Conservation (phyloP, 139 green algal species). For the Coelastrella sp. region DNA sequence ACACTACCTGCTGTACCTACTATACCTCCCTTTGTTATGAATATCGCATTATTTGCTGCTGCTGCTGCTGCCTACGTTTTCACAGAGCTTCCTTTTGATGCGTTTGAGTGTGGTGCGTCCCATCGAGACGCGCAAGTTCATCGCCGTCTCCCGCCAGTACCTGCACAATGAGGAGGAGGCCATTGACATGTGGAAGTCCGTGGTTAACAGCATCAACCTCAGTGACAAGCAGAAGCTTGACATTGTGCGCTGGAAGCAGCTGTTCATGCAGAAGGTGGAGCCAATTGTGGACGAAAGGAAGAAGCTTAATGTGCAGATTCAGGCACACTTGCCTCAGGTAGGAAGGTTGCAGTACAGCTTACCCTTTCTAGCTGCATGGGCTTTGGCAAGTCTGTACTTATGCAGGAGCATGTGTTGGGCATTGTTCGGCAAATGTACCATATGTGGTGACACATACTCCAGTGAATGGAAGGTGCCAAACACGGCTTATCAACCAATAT, state of each 20-base stretch:
- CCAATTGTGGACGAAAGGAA: conserved; percentile 70
- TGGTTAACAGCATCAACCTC: conserved; percentile 66
- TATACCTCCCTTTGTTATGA: background rate
- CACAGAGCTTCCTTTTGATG: conserved; percentile 72
- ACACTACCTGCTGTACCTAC: background rate
- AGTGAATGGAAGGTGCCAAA: no score
- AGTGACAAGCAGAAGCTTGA: conserved; percentile 64
- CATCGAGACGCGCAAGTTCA: conserved; percentile 78
- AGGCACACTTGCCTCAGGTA: conserved; percentile 69
- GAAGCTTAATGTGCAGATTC: conserved; percentile 73
- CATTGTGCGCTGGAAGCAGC: conserved; percentile 70
- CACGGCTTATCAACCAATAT: no score
- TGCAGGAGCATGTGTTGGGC: no score
- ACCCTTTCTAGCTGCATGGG: background rate
- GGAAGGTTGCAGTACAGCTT: background rate
- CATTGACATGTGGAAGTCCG: conserved; percentile 71
- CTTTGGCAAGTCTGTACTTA: background rate
- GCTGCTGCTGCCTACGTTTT: background rate
- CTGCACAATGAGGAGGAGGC: conserved; percentile 69
- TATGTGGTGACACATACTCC: no score
- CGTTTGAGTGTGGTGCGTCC: conserved; percentile 66
- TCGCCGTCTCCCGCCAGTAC: conserved; percentile 68
- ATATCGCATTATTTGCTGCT: no score
- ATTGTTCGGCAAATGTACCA: no score
- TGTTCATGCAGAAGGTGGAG: conserved; percentile 72